Percentiles rank a stretch among this genome's conserved stretches.
Evolutionary conservation across 805 yeast species (phyloP).

Genomic region (Ogataea paradorogensis): DNA sequence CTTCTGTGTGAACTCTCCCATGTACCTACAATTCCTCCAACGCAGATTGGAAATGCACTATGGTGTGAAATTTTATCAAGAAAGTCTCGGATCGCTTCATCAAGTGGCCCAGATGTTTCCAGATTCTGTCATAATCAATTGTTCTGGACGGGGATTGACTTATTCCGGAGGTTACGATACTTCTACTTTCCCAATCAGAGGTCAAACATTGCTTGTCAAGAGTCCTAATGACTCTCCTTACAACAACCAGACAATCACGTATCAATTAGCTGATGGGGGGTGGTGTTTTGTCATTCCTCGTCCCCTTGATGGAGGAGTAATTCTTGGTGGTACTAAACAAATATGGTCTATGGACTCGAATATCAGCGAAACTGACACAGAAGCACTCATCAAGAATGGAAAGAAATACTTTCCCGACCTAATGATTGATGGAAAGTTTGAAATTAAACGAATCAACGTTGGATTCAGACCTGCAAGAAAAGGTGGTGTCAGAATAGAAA

Average conservation of each 20-base stretch:
- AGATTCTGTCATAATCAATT: constrained; percentile 44
- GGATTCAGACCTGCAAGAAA: constrained; percentile 67
- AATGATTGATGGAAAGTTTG: constrained; percentile 36
- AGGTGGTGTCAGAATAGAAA: constrained; percentile 44
- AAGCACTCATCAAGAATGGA: constrained; percentile 42
- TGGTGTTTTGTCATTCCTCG: constrained; percentile 59
- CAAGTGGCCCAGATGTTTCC: constrained; percentile 37
- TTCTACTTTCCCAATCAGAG: constrained; percentile 49
- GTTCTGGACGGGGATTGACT: constrained; percentile 58
- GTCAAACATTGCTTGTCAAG: constrained; percentile 59
- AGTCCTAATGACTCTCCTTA: constrained; percentile 43
- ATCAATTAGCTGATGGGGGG: constrained; percentile 29
- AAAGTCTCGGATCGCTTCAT: constrained; percentile 34
- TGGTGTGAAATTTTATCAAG: constrained; percentile 37
- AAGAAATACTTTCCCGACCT: constrained; percentile 49
- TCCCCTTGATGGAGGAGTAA: constrained; percentile 56
- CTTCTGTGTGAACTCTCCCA: constrained; percentile 60
- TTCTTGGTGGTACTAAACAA: constrained; percentile 70
- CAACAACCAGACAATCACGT: constrained; percentile 48
- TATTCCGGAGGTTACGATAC: constrained; percentile 53
- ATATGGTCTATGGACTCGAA: constrained; percentile 34
- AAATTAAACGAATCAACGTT: constrained; percentile 51
- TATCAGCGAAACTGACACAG: constrained; percentile 46
- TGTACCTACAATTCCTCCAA: constrained; percentile 48
- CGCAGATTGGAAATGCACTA: constrained; percentile 32